Conservation (phyloP, 2,329 filamentous ascomycete species). For the Colletotrichum karsti region DNA sequence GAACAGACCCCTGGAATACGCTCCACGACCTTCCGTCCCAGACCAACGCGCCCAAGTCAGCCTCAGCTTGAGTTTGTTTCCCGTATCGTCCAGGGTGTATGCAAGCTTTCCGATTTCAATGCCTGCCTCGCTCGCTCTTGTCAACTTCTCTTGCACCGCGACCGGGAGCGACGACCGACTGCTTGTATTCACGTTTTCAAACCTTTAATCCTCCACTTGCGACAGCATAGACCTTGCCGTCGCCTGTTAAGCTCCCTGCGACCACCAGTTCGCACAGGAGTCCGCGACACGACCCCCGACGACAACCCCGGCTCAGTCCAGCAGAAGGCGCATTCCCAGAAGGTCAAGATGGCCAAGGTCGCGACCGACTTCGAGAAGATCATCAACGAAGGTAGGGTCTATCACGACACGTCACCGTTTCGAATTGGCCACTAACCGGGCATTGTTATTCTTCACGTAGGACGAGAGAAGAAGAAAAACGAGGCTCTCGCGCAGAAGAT, state of each 20-base stretch:
- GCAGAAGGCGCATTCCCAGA: background rate
- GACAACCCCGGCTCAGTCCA: background rate
- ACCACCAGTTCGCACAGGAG: background rate
- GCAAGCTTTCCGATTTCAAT: background rate
- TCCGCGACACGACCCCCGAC: background rate
- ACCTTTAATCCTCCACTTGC: background rate
- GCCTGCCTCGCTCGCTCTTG: background rate
- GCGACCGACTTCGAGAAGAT: constrained; percentile 64
- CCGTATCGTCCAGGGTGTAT: constrained; percentile 3
- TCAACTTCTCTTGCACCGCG: background rate
- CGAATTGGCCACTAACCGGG: constrained; percentile 8
- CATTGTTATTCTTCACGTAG: constrained; percentile 40
- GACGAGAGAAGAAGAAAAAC: constrained; percentile 75
- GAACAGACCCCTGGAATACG: constrained; percentile 8
- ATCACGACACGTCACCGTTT: background rate
- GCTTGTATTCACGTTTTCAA: background rate
- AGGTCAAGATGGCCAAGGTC: constrained; percentile 48
- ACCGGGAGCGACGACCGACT: background rate
- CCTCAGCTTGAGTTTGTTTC: constrained; percentile 15
- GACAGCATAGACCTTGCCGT: background rate
- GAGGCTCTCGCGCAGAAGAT: constrained; percentile 77
- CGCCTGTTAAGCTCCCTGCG: background rate
- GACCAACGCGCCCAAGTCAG: constrained; percentile 19
- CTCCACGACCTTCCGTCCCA: background rate
- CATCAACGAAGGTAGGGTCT: constrained; percentile 57